Conservation (phyloP, 202 grass and related monocot genomes). For the Eragrostis tef region DNA sequence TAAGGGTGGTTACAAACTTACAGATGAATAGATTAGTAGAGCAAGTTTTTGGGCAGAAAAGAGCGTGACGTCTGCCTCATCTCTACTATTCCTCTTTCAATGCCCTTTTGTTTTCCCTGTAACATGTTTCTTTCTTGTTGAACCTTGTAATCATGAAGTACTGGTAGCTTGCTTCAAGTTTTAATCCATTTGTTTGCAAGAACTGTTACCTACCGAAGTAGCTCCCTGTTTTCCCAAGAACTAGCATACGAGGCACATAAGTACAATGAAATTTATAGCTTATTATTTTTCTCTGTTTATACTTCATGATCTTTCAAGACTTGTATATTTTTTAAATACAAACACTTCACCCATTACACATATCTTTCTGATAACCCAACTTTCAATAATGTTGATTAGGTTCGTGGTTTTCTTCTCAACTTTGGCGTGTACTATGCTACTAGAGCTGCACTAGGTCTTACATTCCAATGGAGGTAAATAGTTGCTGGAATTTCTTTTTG, state of each 20-base stretch:
- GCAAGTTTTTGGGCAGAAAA: not conserved
- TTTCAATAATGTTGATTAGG: conserved; percentile 55
- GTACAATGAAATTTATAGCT: not conserved
- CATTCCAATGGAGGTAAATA: conserved; percentile 96
- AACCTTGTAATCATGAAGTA: conserved; percentile 12
- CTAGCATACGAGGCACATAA: not conserved
- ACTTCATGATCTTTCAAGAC: not conserved
- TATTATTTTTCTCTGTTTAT: conserved; percentile 26
- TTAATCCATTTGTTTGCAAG: conserved; percentile 31
- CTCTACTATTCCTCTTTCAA: not conserved
- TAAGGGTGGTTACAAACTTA: not conserved
- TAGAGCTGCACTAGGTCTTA: conserved; percentile 85
- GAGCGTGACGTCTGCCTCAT: not conserved
- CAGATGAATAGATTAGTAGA: not conserved
- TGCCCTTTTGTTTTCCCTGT: not conserved
- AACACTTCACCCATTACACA: not conserved
- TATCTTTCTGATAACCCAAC: not conserved
- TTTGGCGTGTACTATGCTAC: conserved; percentile 99
- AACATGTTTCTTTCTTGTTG: not conserved
- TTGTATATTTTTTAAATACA: conserved; percentile 27
- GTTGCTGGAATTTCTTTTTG: conserved; percentile 23
- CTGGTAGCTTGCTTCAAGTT: not conserved
- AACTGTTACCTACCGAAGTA: conserved; percentile 5
- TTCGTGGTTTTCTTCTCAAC: conserved; percentile 98
- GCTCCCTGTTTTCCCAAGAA: not conserved